phyloP scores from a whole-genome alignment of 495 filamentous ascomycete genomes.

The Aspergillus egyptiacus region DNA sequence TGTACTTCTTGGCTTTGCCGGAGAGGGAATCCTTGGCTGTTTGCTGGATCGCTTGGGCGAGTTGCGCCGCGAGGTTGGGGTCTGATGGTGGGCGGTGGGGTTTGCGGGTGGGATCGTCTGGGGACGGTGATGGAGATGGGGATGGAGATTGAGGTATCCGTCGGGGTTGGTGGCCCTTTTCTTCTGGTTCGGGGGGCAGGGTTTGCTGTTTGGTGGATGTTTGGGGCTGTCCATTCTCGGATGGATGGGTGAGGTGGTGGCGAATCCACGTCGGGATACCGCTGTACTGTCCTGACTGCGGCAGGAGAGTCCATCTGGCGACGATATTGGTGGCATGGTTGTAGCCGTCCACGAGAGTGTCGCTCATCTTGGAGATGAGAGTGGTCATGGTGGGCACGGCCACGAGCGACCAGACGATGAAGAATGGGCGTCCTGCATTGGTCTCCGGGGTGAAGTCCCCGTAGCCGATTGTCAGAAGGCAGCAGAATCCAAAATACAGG shows the following conservation, averaged over 20 bases:
- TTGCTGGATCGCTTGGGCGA: conserved; percentile 49
- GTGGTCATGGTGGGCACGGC: conserved; percentile 65
- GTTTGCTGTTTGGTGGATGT: too few relatives aligned
- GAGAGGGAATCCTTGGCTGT: conserved; percentile 42
- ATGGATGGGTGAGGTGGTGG: too few relatives aligned
- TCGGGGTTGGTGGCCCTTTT: too few relatives aligned
- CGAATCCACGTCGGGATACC: too few relatives aligned
- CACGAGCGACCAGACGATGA: conserved; percentile 76
- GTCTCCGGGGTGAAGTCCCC: conserved; percentile 70
- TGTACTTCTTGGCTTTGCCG: conserved; percentile 42
- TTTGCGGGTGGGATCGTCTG: too few relatives aligned
- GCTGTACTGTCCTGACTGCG: too few relatives aligned
- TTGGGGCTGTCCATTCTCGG: too few relatives aligned
- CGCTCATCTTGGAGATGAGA: conserved; percentile 57
- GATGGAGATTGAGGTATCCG: too few relatives aligned
- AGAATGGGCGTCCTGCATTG: conserved; percentile 74
- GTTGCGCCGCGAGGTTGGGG: conserved; percentile 41
- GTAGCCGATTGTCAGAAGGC: conserved; percentile 84
- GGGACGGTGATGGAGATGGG: too few relatives aligned
- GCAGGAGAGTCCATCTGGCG: conserved; percentile 56
- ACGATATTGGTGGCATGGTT: conserved; percentile 47
- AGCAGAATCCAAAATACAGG: conserved; percentile 78
- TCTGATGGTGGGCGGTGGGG: too few relatives aligned
- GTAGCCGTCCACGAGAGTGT: conserved; percentile 54
- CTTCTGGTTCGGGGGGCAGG: too few relatives aligned